phyloP scores from a whole-genome alignment of 1,284 basidiomycete species.

The Hymenochaete sp. region DNA sequence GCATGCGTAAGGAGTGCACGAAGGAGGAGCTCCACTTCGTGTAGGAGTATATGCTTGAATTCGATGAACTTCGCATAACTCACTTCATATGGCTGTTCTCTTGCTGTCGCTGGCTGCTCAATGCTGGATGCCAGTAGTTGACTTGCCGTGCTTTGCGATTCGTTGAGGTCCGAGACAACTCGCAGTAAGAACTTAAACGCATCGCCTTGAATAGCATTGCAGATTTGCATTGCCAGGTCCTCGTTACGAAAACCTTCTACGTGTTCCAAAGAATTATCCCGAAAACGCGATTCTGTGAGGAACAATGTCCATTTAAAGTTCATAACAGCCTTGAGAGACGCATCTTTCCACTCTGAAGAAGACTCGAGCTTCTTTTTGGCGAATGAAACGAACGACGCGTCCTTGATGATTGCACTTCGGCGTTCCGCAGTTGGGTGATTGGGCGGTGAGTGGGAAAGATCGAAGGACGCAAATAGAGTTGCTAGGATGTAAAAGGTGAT shows the following conservation, averaged over 20 bases:
- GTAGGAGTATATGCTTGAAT: constrained; percentile 57
- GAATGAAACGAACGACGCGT: constrained; percentile 37
- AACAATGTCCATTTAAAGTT: constrained; percentile 85
- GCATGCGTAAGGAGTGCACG: constrained; percentile 70
- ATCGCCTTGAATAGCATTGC: constrained; percentile 75
- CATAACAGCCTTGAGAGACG: constrained; percentile 67
- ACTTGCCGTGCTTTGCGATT: constrained; percentile 32
- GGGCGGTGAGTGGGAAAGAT: constrained; percentile 48
- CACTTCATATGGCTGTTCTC: too few relatives aligned
- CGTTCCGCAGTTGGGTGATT: constrained; percentile 33
- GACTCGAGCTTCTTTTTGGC: constrained; percentile 53
- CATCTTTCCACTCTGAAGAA: constrained; percentile 56
- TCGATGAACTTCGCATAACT: constrained; percentile 40
- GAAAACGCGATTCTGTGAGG: constrained; percentile 65
- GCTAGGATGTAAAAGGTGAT: constrained; percentile 69
- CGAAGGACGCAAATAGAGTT: constrained; percentile 58
- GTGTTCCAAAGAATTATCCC: constrained; percentile 58
- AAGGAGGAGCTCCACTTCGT: constrained; percentile 65
- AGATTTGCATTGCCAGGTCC: constrained; percentile 72
- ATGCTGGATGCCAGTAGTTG: constrained; percentile 32
- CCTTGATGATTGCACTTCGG: constrained; percentile 40
- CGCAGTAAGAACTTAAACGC: constrained; percentile 70
- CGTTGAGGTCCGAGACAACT: constrained; percentile 45
- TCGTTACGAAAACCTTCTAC: constrained; percentile 64
- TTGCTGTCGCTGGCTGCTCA: constrained; percentile 28